Conservation (phyloP, 352 stramenopile genomes). For the Phytophthora podocarpi region DNA sequence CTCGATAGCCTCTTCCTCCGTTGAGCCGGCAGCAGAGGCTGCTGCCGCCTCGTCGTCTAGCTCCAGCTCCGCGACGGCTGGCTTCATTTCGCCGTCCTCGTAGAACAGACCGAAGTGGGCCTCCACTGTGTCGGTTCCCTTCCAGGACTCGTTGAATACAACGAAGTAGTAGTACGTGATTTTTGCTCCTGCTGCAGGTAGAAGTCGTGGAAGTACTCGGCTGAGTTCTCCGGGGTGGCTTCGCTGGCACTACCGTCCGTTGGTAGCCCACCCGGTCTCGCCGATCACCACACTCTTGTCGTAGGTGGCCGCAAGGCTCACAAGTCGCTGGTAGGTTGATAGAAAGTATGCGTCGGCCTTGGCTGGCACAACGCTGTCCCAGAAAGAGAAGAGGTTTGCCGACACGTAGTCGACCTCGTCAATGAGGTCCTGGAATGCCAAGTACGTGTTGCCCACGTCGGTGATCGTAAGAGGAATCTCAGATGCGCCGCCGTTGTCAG, state of each 20-base stretch:
- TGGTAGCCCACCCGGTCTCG: slow-evolving; percentile 65
- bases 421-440: slow-evolving; percentile 36
- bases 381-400: slow-evolving; percentile 79
- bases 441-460: slow-evolving; percentile 19
- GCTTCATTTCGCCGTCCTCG: slow-evolving; percentile 52
- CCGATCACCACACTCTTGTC: slow-evolving; percentile 58
- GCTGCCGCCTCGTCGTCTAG: not conserved
- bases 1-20: not conserved
- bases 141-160: slow-evolving; percentile 59
- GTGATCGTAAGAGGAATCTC: slow-evolving; percentile 32
- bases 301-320: slow-evolving; percentile 42
- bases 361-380: slow-evolving; percentile 44
- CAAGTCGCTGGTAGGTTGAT: slow-evolving; percentile 1
- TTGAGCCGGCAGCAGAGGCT: not conserved
- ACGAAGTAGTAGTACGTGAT: slow-evolving; percentile 73
- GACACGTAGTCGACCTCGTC: slow-evolving; percentile 65
- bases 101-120: slow-evolving; percentile 62
- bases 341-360: slow-evolving; percentile 1
- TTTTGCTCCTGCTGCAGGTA: slow-evolving; percentile 46
- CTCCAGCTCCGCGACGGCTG: slow-evolving; percentile 5
- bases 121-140: slow-evolving; percentile 50
- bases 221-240: slow-evolving; percentile 49
- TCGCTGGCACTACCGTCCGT: slow-evolving; percentile 34
- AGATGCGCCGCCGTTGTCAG: slow-evolving; percentile 16
- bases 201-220: slow-evolving; percentile 71